Evolutionary conservation across 345 rosid species (phyloP).

Genomic region (Tarenaya hassleriana): DNA sequence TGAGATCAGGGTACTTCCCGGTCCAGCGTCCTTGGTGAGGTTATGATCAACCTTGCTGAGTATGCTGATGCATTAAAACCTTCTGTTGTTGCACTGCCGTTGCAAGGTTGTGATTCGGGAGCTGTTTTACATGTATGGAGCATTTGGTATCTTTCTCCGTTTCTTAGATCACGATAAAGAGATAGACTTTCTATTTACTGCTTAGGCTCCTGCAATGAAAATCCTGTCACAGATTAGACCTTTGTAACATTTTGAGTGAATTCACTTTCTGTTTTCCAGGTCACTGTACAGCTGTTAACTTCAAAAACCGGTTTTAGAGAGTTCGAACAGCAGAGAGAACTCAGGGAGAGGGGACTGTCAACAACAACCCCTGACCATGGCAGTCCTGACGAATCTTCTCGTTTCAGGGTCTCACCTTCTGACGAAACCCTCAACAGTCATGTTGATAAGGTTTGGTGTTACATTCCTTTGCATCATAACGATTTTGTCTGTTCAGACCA

Average conservation of each 20-base stretch:
- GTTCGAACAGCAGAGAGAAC: conserved; percentile 96
- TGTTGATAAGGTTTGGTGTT: conserved; percentile 46
- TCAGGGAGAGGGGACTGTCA: conserved; percentile 74
- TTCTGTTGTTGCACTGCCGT: conserved; percentile 51
- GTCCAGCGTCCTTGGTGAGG: conserved; percentile 89
- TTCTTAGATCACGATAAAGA: conserved; percentile 3
- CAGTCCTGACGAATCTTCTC: conserved; percentile 50
- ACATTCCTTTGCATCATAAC: conserved; percentile 20
- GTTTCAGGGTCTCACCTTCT: conserved; percentile 45
- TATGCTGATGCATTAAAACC: conserved; percentile 89
- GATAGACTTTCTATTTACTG: conserved; percentile 7
- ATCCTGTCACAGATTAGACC: conserved; percentile 12
- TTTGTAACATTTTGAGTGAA: conserved; percentile 13
- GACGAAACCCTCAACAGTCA: conserved; percentile 45
- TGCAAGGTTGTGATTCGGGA: conserved; percentile 85
- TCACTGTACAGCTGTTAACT: conserved; percentile 85
- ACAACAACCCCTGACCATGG: conserved; percentile 46
- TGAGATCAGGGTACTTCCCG: conserved; percentile 78
- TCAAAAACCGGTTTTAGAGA: conserved; percentile 99
- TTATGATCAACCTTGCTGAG: conserved; percentile 82
- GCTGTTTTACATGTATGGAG: conserved; percentile 82
- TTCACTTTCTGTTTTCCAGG: conserved; percentile 40
- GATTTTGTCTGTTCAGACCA: conserved; percentile 11
- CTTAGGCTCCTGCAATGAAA: background rate
- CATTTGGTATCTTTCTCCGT: conserved; percentile 21